Evolutionary conservation across 108 stramenopile genomes (phyloP), one percentile per base, ranked within the genome.

Genomic region (Cafeteria roenbergensis): DNA sequence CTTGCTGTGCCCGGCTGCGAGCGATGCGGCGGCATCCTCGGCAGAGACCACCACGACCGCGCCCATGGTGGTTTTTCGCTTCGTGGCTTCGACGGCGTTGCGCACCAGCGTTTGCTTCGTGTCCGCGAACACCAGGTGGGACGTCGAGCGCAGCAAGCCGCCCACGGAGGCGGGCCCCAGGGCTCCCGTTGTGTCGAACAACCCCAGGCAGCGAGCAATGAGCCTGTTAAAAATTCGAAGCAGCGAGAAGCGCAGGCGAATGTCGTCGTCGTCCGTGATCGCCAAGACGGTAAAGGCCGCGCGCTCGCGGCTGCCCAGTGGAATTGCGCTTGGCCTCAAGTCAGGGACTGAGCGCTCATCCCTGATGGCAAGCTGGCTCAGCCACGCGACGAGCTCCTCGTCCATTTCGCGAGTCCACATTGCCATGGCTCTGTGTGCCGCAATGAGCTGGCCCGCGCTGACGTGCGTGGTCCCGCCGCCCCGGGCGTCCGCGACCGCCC

Each of bases 51-150:
- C 30, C 17, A 61, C n/a, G 24, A 21, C 20, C 22, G 30, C 24
- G 22, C 59, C 30, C 2, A 2, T 26, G 24, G 2, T n/a, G 17
- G 9, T 27, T 8, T 61, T 3, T 2, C 2, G 9, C 17, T 21
- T 21, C 2, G 59, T 37, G 36, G 20, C 21, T 1, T 32, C 24
- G 22, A 61, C 3, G 59, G 59, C 59, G 8, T 9, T 27, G 24
- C 30, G 2, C 34, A 61, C 2, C 37, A 61, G 24, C 24, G 9
- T 2, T 22, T 2, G 2, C 59, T 32, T 24, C 22, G 59, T 32
- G 20, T 61, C 59, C 17, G 59, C 24, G 30, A 61, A 61, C 2
- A 61, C n/a, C 17, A 61, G 22, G 59, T 61, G 59, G 37, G 22
- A 2, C 34, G 30, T n/a, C 17, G 22, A 2, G 36, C 37, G 34